These are phyloP conservation scores for Russula olivacea DNA, from an alignment of 768 basidiomycete genomes.

Conservation along the genomic window DNA sequence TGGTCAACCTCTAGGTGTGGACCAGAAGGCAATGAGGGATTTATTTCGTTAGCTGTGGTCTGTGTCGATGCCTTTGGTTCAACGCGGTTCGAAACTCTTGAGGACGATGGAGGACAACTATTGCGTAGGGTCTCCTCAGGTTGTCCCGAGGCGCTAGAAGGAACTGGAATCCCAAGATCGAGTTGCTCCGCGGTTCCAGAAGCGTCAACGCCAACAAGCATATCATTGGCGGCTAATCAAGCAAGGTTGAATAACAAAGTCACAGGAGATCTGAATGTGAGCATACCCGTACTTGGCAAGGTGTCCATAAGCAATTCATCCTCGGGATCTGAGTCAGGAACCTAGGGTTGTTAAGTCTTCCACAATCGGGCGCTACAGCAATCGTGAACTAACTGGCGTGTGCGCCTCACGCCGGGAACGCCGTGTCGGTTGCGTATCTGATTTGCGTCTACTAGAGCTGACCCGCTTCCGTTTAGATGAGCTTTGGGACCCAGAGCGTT, in stretches of 20 bases:
- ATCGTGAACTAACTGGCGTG: constrained; percentile 11
- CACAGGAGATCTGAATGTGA: not conserved
- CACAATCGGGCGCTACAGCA: not conserved
- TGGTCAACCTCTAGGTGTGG: not conserved
- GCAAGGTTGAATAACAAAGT: not conserved
- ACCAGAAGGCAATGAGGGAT: not conserved
- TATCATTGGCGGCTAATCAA: not conserved
- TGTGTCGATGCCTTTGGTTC: not conserved
- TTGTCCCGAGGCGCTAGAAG: not conserved
- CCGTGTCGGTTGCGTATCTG: not conserved
- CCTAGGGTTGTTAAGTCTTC: not conserved
- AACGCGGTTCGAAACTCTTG: not conserved
- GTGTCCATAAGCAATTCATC: constrained; percentile 1
- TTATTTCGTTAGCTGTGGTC: not conserved
- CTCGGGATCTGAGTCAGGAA: constrained; percentile 18
- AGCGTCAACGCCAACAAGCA: not conserved
- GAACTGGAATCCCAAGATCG: not conserved
- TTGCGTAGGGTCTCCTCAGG: not conserved
- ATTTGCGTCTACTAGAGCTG: constrained; percentile 11
- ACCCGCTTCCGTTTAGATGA: constrained; percentile 16
- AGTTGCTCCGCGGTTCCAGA: not conserved
- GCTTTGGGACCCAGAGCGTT: not conserved
- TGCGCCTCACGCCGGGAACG: not conserved
- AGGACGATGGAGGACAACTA: not conserved
- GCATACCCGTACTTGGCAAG: constrained; percentile 6